A percentile compares a stretch with the other conserved stretches of the same genome.
These are phyloP conservation scores for Millerozyma miso DNA, from an alignment of 805 yeast genomes.

Conservation along the genomic window DNA sequence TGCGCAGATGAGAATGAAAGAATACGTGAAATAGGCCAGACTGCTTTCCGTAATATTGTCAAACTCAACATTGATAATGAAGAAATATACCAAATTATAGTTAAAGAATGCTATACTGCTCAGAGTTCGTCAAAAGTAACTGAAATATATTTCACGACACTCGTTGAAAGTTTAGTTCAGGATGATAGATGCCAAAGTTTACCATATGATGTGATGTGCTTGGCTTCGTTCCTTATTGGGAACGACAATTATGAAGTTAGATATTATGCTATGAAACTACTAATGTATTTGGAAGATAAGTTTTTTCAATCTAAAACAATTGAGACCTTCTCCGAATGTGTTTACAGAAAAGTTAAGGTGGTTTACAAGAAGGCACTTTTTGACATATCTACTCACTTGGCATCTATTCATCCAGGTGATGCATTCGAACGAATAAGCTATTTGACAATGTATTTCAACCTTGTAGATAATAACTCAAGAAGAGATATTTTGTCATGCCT, in stretches of 20 bases:
- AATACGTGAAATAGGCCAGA: constrained; percentile 58
- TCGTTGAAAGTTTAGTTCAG: constrained; percentile 60
- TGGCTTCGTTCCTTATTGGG: constrained; percentile 77
- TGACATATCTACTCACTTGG: constrained; percentile 71
- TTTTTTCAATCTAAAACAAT: constrained; percentile 42
- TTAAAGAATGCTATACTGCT: constrained; percentile 66
- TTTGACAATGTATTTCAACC: constrained; percentile 62
- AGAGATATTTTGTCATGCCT: constrained; percentile 77
- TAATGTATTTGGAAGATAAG: constrained; percentile 58
- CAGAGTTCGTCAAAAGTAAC: constrained; percentile 48
- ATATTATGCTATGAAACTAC: constrained; percentile 64
- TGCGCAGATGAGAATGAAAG: constrained; percentile 55
- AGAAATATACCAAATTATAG: constrained; percentile 53
- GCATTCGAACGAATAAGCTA: constrained; percentile 64
- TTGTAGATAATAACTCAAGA: constrained; percentile 54
- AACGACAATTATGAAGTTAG: constrained; percentile 67
- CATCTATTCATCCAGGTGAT: constrained; percentile 53
- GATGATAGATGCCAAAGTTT: constrained; percentile 44
- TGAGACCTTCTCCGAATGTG: constrained; percentile 60
- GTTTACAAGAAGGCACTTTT: constrained; percentile 85
- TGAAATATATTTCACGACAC: constrained; percentile 65
- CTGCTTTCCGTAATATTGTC: constrained; percentile 68
- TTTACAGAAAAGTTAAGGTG: constrained; percentile 71
- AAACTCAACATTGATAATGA: constrained; percentile 52
- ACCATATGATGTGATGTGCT: constrained; percentile 65